phyloP scores from a whole-genome alignment of 1,284 basidiomycete genomes.

The Lignosus rhinocerotis region DNA sequence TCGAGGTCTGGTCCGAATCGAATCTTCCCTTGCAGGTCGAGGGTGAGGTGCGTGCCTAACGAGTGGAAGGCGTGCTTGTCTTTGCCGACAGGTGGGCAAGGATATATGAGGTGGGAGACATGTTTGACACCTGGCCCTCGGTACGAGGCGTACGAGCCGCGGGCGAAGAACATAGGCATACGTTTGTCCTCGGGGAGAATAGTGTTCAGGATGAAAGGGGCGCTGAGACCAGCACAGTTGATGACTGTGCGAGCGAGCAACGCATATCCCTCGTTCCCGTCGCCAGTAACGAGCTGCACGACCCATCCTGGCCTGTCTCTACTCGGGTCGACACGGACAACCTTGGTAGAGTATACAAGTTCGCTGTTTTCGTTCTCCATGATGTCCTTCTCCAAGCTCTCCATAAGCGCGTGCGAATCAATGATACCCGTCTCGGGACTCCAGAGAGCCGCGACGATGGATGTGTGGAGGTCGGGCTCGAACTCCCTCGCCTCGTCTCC shows the following conservation, averaged over 20 bases:
- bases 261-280: slow-evolving; percentile 56
- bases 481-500: slow-evolving; percentile 73
- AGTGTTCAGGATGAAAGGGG: slow-evolving; percentile 70
- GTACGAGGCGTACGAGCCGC: slow-evolving; percentile 88
- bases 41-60: slow-evolving; percentile 88
- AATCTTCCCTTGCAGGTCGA: slow-evolving; percentile 87
- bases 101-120: slow-evolving; percentile 85
- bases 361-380: slow-evolving; percentile 70
- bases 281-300: slow-evolving; percentile 62
- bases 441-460: slow-evolving; percentile 76
- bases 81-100: slow-evolving; percentile 69
- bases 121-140: slow-evolving; percentile 69
- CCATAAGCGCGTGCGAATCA: slow-evolving; percentile 83
- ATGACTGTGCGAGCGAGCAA: slow-evolving; percentile 86
- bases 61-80: slow-evolving; percentile 69
- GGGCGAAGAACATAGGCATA: slow-evolving; percentile 74
- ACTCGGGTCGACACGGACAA: slow-evolving; percentile 70
- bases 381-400: slow-evolving; percentile 80
- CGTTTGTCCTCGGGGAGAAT: slow-evolving; percentile 56
- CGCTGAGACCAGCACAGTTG: slow-evolving; percentile 86
- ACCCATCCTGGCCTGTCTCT: slow-evolving; percentile 58
- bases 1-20: slow-evolving; percentile 95
- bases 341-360: slow-evolving; percentile 80
- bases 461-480: slow-evolving; percentile 79
- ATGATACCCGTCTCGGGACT: slow-evolving; percentile 91